A percentile compares a stretch with the other conserved stretches of the same genome.
These are phyloP conservation scores for Monosporascus ibericus DNA, from an alignment of 2,329 filamentous ascomycete species.

Conservation along the genomic window DNA sequence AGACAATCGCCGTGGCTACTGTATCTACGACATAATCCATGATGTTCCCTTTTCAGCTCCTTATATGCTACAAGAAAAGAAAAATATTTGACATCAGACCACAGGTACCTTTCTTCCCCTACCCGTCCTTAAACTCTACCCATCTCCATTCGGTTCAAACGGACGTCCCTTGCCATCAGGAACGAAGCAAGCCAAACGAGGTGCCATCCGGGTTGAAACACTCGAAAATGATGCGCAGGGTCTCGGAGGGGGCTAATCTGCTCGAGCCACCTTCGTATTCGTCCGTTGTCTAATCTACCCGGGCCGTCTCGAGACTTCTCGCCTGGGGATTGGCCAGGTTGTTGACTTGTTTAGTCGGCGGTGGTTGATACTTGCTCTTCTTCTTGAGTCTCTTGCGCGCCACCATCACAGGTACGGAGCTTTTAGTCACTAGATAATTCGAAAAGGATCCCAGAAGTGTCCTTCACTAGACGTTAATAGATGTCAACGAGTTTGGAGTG, in stretches of 20 bases:
- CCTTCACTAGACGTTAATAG: conserved; percentile 37
- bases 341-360: conserved; percentile 69
- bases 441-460: conserved; percentile 94
- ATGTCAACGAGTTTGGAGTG: neutral
- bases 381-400: conserved; percentile 85
- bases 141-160: neutral
- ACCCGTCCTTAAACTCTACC: neutral
- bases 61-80: neutral
- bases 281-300: conserved; percentile 55
- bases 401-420: conserved; percentile 96
- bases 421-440: conserved; percentile 96
- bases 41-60: too few species aligned
- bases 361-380: conserved; percentile 72
- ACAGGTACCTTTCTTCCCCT: neutral
- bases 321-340: conserved; percentile 68
- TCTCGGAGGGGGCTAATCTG: too few species aligned
- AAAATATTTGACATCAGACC: neutral
- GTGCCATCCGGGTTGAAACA: neutral
- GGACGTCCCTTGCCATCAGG: neutral
- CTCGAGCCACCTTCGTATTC: neutral
- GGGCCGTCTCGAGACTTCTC: conserved; percentile 62
- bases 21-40: neutral
- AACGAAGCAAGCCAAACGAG: neutral
- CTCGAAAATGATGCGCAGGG: too few species aligned
- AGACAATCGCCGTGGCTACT: neutral